Evolutionary conservation across 2,329 filamentous ascomycete species (phyloP), one percentile per base, ranked within the genome.

Genomic region (Bipolaris gigantea): DNA sequence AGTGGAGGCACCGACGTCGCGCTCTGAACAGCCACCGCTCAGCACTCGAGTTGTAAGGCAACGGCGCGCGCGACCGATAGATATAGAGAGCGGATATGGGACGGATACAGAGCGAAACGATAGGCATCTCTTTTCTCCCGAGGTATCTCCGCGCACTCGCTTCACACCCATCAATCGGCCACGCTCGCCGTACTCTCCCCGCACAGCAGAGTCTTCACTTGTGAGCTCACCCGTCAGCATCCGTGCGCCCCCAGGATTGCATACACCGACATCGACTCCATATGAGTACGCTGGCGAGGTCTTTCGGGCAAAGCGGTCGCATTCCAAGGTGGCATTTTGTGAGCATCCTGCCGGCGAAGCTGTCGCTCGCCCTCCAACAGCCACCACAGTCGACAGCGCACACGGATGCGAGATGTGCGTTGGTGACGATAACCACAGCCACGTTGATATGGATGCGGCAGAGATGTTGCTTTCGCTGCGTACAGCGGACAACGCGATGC

Each of bases 111-210:
- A 79, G 10, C 60, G 62, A 1, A 74, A 71, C 40, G 75, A 69
- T 46, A 66, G 55, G 70, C 56, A 62, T 56, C 67, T 66, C 44
- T 65, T 69, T 39, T 79, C 78, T 1, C 76, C 78, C 1, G 64
- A 73, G 16, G 73, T 72, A 1, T 73, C 76, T 39, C 72, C 74
- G 13, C 69, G 69, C n/a, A 71, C 64, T 45, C 71, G 68, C 19
- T 61, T 56, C 61, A 35, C 80, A 75, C 69, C 79, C 72, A 1
- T 73, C 77, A 81, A 81, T 19, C 53, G 56, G 7, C 65, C 64
- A 1, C 50, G 47, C 13, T 53, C 54, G 15, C 62, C 63, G n/a
- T 51, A 35, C 16, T 60, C 64, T 19, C 56, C 51, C 19, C 47
- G 47, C 18, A 44, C 52, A 32, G 39, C 57, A n/a, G 50, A 48